Base-by-base conservation (phyloP, 1,284 basidiomycete species). In the Gomphus bonarii region DNA sequence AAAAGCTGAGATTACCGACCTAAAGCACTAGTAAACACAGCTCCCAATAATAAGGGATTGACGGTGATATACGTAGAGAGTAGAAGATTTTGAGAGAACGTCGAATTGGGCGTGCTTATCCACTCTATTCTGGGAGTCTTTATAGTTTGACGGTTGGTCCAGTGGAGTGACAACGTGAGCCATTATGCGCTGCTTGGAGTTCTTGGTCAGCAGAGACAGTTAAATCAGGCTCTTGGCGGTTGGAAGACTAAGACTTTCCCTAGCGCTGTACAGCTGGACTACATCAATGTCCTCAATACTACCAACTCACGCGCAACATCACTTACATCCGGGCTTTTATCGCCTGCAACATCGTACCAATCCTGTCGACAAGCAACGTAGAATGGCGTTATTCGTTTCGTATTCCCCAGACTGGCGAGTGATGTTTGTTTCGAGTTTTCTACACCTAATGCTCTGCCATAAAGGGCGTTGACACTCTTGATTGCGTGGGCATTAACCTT, bases 1-100 rank as follows among this genome's bases (percentile, higher is more conserved):
- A 97, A 73, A 95, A 97, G 73, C 91, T 94, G 69, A 98, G 75
- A 71, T 98, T 97, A 66, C 95, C 97, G 66, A 99, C 86, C 82
- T 97, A 36, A 38, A 18, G 43, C 5, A 20, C 38, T n/a, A 7
- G 18, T 51, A 6, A 48, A 30, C 28, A 31, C 8, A 31, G 12
- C 43, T 44, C 18, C 18, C 20, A 22, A n/a, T 31, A 8, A 8
- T 14, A 16, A 48, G 22, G 11, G 25, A 14, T 48, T 30, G 9
- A 2, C 44, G 16, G 30, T 10, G 33, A 62, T 82, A 60, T 68
- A 89, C 88, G 67, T 91, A 91, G 62, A 91, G 74, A 3, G 88
- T 91, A 36, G 82, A 80, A 16, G 88, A 88, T 65, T 82, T 87
- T 44, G 76, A 66, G 49, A 91, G 78, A 20, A 87, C 64, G 5